Percentiles rank a stretch among this genome's conserved stretches.
Conservation (phyloP, 2,329 filamentous ascomycete species). For the Teratosphaeria epicoccoides region DNA sequence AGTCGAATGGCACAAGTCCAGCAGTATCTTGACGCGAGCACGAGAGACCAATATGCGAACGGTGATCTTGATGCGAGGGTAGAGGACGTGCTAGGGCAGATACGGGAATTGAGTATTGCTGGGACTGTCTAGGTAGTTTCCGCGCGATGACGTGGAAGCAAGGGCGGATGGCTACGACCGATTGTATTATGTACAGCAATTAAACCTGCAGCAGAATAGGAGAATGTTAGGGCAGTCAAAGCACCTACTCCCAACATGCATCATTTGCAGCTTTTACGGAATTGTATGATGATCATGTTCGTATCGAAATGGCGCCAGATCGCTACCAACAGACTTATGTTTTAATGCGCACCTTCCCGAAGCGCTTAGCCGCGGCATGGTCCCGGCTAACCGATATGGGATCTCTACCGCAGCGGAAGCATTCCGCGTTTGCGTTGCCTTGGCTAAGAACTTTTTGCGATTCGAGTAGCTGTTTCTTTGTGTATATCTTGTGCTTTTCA, state of each 20-base stretch:
- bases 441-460: neutral
- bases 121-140: conserved; percentile 57
- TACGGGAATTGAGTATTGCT: conserved; percentile 87
- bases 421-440: neutral
- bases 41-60: conserved; percentile 88
- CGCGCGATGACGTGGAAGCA: too few species aligned
- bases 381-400: neutral
- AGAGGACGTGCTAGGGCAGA: conserved; percentile 93
- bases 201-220: neutral
- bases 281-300: too few species aligned
- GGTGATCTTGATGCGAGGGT: conserved; percentile 85
- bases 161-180: too few species aligned
- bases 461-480: neutral
- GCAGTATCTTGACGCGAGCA: conserved; percentile 81
- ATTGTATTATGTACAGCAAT: neutral
- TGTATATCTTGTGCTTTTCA: neutral
- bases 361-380: neutral
- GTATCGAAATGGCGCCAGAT: too few species aligned
- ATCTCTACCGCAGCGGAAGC: neutral
- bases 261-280: too few species aligned
- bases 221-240: neutral
- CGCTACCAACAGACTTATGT: too few species aligned
- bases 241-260: neutral
- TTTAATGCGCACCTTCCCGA: neutral
- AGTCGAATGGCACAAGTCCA: conserved; percentile 97